phyloP scores from a whole-genome alignment of 192 early-diverging fungal genomes.

The Geranomyces variabilis region DNA sequence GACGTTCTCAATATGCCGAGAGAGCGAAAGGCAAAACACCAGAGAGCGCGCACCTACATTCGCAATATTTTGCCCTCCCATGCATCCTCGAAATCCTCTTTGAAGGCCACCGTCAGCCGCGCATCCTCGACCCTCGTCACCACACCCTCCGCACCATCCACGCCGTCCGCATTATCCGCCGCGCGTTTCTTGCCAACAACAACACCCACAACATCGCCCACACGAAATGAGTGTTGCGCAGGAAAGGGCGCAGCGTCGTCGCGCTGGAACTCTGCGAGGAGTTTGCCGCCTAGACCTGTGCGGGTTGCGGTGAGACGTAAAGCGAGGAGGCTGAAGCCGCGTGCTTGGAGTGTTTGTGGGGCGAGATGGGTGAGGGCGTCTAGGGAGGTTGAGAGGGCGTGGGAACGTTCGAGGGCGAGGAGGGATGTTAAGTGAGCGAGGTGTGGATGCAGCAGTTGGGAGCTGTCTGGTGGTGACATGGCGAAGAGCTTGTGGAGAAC shows the following conservation, averaged over 20 bases:
- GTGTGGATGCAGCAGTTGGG: not conserved
- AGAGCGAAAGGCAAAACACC: not conserved
- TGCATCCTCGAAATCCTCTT: conserved; percentile 58
- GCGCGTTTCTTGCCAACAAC: not conserved
- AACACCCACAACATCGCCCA: conserved; percentile 23
- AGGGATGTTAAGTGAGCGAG: conserved; percentile 5
- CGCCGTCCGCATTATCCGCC: not conserved
- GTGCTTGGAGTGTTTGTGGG: conserved; percentile 17
- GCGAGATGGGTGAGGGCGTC: conserved; percentile 24
- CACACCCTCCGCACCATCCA: not conserved
- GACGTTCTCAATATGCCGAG: not conserved
- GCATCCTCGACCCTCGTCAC: conserved; percentile 5
- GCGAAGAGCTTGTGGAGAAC: no score
- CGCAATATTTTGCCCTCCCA: conserved; percentile 17
- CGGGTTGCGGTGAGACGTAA: conserved; percentile 26
- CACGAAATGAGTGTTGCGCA: conserved; percentile 22
- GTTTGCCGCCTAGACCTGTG: conserved; percentile 32
- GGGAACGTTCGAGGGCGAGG: conserved; percentile 14
- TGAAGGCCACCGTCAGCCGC: conserved; percentile 64
- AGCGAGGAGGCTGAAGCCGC: conserved; percentile 22
- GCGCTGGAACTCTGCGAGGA: conserved; percentile 25
- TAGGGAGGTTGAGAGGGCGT: conserved; percentile 6
- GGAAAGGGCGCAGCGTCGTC: not conserved
- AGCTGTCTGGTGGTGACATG: no score
- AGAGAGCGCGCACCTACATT: conserved; percentile 4